phyloP scores from a whole-genome alignment of 768 basidiomycete genomes.

The Leccinum variicolor region DNA sequence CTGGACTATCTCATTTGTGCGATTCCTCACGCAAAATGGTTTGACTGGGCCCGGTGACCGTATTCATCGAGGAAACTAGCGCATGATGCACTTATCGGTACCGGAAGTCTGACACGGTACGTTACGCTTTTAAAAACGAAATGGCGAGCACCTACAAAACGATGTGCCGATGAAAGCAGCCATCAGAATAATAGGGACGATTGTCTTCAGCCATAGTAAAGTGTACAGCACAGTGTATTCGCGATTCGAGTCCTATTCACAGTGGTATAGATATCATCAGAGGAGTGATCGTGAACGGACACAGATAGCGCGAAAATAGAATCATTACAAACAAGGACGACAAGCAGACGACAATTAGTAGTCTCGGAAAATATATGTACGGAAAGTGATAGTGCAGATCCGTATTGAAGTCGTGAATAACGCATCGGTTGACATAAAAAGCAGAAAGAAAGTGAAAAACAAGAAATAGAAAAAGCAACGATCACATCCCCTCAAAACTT shows the following conservation, averaged over 20 bases:
- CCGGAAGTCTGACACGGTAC: no score
- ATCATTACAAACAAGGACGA: constrained; percentile 2
- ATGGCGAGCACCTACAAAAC: no score
- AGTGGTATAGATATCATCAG: background rate
- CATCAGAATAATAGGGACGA: no score
- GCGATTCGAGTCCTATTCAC: background rate
- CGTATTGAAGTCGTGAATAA: background rate
- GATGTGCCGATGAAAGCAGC: no score
- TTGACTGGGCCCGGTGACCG: background rate
- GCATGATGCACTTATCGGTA: background rate
- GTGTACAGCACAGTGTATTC: background rate
- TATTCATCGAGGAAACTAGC: background rate
- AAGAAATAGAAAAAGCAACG: background rate
- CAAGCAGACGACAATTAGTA: background rate
- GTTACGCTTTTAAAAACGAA: no score
- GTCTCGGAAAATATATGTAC: background rate
- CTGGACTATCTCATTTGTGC: background rate
- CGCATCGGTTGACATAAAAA: background rate
- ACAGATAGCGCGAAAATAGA: background rate
- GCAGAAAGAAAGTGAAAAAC: background rate
- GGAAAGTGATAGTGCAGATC: background rate
- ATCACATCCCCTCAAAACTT: constrained; percentile 22
- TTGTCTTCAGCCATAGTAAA: background rate
- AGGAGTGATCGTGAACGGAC: background rate
- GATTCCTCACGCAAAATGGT: background rate